These are phyloP conservation scores for Kalanchoe fedtschenkoi DNA, from an alignment of 164 flowering plant genomes.

Conservation along the genomic window DNA sequence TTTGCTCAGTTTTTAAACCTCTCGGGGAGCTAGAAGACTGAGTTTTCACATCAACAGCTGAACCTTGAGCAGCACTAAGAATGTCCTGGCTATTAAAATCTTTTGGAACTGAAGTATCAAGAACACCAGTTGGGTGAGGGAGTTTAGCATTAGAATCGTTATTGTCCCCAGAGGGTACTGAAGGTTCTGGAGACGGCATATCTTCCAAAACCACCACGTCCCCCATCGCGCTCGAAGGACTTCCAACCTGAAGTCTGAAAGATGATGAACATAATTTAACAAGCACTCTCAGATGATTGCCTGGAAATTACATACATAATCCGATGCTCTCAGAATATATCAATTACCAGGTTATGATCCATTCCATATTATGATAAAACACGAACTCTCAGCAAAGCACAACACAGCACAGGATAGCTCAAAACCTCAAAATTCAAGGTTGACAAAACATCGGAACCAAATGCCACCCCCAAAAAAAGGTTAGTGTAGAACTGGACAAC, in stretches of 20 bases:
- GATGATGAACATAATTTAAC: not conserved
- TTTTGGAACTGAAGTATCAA: not conserved
- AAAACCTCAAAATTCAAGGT: too few species aligned
- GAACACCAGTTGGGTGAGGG: not conserved
- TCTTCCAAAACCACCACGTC: not conserved
- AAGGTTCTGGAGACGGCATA: not conserved
- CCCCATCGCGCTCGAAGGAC: not conserved
- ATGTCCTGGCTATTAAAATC: not conserved
- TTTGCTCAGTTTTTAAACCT: not conserved
- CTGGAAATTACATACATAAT: not conserved
- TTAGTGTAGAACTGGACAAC: too few species aligned
- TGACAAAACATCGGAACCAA: too few species aligned
- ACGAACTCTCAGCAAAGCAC: too few species aligned
- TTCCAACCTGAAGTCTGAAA: not conserved
- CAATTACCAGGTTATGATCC: too few species aligned
- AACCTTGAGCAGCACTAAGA: not conserved
- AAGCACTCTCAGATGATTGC: not conserved
- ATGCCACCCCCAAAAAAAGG: too few species aligned
- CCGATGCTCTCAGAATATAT: not conserved
- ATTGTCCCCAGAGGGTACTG: not conserved
- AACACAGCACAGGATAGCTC: too few species aligned
- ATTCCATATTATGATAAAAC: too few species aligned
- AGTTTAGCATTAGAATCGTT: not conserved
- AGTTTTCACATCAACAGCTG: not conserved
- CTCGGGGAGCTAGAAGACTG: not conserved